A percentile compares a stretch with the other conserved stretches of the same genome.
These are phyloP conservation scores for Alternaria brassicae DNA, from an alignment of 2,329 filamentous ascomycete genomes.

Conservation along the genomic window DNA sequence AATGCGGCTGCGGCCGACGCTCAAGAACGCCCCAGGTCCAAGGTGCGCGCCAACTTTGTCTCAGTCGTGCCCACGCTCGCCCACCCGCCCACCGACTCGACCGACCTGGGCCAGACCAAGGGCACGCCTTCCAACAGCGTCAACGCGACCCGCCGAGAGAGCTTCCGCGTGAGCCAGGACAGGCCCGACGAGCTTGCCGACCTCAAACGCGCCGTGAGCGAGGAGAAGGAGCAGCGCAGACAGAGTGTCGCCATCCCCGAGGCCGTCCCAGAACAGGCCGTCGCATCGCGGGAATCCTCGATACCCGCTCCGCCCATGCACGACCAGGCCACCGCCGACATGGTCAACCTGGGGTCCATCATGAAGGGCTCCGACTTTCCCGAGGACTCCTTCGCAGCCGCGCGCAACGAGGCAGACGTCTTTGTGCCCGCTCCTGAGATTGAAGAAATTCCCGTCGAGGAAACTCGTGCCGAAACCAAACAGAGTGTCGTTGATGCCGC, in stretches of 20 bases:
- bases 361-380: slow-evolving; percentile 49
- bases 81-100: slow-evolving; percentile 38
- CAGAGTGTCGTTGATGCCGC: slow-evolving; percentile 5
- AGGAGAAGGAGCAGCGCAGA: slow-evolving; percentile 51
- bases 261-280: slow-evolving; percentile 53
- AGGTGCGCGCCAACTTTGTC: slow-evolving; percentile 58
- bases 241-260: slow-evolving; percentile 48
- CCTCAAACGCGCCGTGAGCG: slow-evolving; percentile 50
- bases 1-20: slow-evolving; percentile 36
- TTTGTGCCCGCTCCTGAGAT: background rate
- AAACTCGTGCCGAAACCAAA: slow-evolving; percentile 13
- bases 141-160: slow-evolving; percentile 47
- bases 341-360: slow-evolving; percentile 44
- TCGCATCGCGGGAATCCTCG: slow-evolving; percentile 50
- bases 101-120: slow-evolving; percentile 36
- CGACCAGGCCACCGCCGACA: slow-evolving; percentile 34
- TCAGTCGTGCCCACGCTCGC: slow-evolving; percentile 48
- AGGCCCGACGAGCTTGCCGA: slow-evolving; percentile 44
- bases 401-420: slow-evolving; percentile 3
- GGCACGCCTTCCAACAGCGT: slow-evolving; percentile 41
- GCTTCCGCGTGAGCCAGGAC: slow-evolving; percentile 53
- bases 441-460: background rate
- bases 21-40: slow-evolving; percentile 51
- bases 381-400: slow-evolving; percentile 25
- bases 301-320: slow-evolving; percentile 44